Conservation (phyloP, 108 stramenopile species). For the Epithemia pelagica region DNA sequence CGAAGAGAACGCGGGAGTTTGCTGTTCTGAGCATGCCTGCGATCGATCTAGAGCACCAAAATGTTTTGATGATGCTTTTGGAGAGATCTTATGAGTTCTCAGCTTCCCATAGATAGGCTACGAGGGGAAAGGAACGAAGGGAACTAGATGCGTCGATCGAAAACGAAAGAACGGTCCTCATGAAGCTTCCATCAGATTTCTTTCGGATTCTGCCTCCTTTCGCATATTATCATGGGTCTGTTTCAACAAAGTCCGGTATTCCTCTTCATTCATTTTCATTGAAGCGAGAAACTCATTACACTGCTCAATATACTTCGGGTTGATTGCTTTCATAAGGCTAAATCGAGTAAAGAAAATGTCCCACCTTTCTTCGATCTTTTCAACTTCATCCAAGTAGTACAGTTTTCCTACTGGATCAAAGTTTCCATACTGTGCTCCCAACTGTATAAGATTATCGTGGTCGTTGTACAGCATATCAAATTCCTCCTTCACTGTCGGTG, state of each 20-base stretch:
- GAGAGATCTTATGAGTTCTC: too few relatives aligned
- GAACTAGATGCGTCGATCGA: too few relatives aligned
- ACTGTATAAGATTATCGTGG: slow-evolving; percentile 29
- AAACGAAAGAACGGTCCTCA: too few relatives aligned
- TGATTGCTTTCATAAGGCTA: slow-evolving; percentile 24
- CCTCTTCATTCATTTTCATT: slow-evolving; percentile 32
- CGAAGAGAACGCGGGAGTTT: too few relatives aligned
- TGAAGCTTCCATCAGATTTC: slow-evolving; percentile 21
- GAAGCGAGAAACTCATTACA: slow-evolving; percentile 27
- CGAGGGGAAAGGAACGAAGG: too few relatives aligned
- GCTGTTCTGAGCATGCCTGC: too few relatives aligned
- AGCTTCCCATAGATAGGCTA: too few relatives aligned
- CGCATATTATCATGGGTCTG: slow-evolving; percentile 32
- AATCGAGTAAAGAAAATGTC: slow-evolving; percentile 36
- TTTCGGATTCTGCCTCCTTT: slow-evolving; percentile 32
- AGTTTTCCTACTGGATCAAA: slow-evolving; percentile 35
- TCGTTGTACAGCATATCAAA: slow-evolving; percentile 31
- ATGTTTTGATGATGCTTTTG: too few relatives aligned
- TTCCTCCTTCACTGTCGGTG: slow-evolving; percentile 32
- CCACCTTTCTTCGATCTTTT: slow-evolving; percentile 46
- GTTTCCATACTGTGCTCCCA: slow-evolving; percentile 24
- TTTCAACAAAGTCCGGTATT: slow-evolving; percentile 24
- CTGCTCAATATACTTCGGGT: slow-evolving; percentile 23
- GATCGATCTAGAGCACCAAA: too few relatives aligned
- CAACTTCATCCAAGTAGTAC: slow-evolving; percentile 34